phyloP scores from a whole-genome alignment of 257 asterid genomes.

The Agastache rugosa region DNA sequence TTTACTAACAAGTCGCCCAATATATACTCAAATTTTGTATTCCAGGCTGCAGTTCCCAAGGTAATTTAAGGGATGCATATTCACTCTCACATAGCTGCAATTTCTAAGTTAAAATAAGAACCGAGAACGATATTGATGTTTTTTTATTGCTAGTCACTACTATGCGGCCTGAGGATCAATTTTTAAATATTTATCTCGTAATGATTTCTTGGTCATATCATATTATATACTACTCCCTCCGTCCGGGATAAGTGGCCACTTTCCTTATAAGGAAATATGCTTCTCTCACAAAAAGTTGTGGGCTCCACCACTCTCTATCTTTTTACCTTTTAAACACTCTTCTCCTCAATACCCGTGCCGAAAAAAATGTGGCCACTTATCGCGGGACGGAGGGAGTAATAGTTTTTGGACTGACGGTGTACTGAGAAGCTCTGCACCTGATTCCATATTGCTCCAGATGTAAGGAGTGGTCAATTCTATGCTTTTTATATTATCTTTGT shows the following conservation, averaged over 20 bases:
- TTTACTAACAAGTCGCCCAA: conserved; percentile 71
- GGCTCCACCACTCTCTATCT: no score
- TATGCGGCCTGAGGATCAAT: neutral
- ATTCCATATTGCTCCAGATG: neutral
- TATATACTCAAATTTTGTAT: conserved; percentile 66
- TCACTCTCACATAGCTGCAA: neutral
- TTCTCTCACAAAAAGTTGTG: no score
- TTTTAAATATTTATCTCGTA: conserved; percentile 14
- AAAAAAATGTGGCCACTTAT: no score
- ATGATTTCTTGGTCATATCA: neutral
- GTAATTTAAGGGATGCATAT: conserved; percentile 42
- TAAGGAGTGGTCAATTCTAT: neutral
- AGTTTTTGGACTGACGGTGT: neutral
- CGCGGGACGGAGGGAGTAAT: no score
- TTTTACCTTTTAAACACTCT: no score
- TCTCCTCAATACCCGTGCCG: no score
- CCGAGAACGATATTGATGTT: conserved; percentile 2
- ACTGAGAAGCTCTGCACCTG: neutral
- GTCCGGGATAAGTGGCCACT: no score
- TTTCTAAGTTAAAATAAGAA: neutral
- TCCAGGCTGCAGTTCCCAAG: conserved; percentile 97
- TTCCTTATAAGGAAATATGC: no score
- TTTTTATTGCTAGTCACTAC: neutral
- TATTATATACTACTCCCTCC: neutral
- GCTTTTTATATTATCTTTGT: conserved; percentile 17